Percentiles rank a stretch among this genome's conserved stretches.
These are phyloP conservation scores for Persicaria tinctoria DNA, from an alignment of 148 eudicot species.

Conservation along the genomic window DNA sequence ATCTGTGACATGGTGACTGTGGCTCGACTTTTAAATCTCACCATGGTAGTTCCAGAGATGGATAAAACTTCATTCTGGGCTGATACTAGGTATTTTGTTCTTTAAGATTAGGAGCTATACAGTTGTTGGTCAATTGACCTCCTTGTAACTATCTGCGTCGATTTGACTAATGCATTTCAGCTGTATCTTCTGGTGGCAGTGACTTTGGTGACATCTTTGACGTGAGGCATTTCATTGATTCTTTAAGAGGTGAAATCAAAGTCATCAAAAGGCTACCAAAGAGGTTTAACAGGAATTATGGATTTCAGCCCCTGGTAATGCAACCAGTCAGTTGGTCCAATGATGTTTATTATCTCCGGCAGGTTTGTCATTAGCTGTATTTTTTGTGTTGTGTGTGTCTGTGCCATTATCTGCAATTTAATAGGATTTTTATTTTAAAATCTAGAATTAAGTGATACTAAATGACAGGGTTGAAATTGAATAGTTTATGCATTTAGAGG, in stretches of 20 bases:
- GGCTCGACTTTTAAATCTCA: slow-evolving; percentile 87
- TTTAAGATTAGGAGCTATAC: background rate
- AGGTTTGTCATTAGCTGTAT: slow-evolving; percentile 37
- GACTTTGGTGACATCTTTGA: slow-evolving; percentile 92
- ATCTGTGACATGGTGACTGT: slow-evolving; percentile 96
- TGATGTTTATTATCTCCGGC: slow-evolving; percentile 78
- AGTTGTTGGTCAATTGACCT: background rate
- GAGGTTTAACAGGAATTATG: slow-evolving; percentile 50
- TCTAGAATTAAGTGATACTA: background rate
- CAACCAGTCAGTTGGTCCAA: slow-evolving; percentile 97
- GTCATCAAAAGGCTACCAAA: slow-evolving; percentile 74
- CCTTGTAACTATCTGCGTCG: background rate
- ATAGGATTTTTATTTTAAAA: background rate
- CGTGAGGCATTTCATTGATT: slow-evolving; percentile 76
- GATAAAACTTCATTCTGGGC: slow-evolving; percentile 99
- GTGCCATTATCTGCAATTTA: slow-evolving; percentile 2
- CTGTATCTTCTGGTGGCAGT: slow-evolving; percentile 35
- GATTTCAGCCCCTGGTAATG: slow-evolving; percentile 56
- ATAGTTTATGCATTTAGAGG: background rate
- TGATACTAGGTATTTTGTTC: slow-evolving; percentile 65
- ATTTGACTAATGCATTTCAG: slow-evolving; percentile 7
- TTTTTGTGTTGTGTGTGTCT: slow-evolving; percentile 18
- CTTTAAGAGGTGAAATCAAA: slow-evolving; percentile 80
- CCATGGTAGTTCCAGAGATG: slow-evolving; percentile 91
- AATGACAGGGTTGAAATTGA: background rate